Conservation (phyloP, 441 rosid species). For the Erodium texanum region DNA sequence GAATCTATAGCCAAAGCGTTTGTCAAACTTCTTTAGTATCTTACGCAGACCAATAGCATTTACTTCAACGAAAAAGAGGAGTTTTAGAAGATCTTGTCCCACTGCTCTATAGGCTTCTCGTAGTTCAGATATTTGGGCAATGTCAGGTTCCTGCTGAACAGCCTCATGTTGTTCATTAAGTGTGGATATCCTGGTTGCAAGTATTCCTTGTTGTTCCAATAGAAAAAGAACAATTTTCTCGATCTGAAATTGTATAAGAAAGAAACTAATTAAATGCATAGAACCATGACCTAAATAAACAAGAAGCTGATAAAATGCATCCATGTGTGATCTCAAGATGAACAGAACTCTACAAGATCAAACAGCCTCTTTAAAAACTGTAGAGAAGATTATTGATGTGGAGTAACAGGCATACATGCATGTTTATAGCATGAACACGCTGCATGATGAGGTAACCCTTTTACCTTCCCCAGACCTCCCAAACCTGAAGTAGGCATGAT, state of each 20-base stretch:
- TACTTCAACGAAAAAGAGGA: constrained; percentile 75
- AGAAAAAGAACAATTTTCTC: constrained; percentile 88
- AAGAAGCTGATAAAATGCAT: too few relatives aligned
- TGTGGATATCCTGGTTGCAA: constrained; percentile 56
- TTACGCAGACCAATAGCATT: constrained; percentile 89
- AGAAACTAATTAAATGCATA: constrained; percentile 1
- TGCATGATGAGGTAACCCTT: neutral
- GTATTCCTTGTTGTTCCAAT: constrained; percentile 92
- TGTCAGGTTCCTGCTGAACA: constrained; percentile 57
- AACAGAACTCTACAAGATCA: constrained; percentile 9
- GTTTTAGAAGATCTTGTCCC: constrained; percentile 74
- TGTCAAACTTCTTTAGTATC: constrained; percentile 91
- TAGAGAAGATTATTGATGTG: neutral
- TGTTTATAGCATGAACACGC: neutral
- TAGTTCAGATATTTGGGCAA: constrained; percentile 47
- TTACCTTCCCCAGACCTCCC: neutral
- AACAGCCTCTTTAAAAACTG: neutral
- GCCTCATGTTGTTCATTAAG: constrained; percentile 62
- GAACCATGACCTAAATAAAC: too few relatives aligned
- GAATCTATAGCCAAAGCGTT: constrained; percentile 87
- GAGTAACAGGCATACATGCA: constrained; percentile 2
- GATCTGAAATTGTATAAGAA: constrained; percentile 47
- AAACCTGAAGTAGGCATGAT: neutral
- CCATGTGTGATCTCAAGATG: too few relatives aligned
- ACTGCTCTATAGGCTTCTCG: constrained; percentile 70